These are phyloP conservation scores for Trametes pubescens DNA, from an alignment of 1,284 basidiomycete species.

Conservation along the genomic window DNA sequence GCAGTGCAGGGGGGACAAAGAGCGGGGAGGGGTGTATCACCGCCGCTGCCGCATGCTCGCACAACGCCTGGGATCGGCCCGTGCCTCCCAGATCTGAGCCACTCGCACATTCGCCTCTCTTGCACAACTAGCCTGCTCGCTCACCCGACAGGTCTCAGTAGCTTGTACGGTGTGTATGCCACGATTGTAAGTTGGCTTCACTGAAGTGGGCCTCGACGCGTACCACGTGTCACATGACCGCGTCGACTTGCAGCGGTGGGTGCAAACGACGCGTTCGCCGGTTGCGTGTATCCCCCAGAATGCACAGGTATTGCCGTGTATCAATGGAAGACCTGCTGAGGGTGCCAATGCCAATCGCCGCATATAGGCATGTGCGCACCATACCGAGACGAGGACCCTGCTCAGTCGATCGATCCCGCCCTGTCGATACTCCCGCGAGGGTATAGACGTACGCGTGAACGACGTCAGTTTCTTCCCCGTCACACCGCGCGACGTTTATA, in stretches of 20 bases:
- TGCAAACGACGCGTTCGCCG: too few relatives aligned
- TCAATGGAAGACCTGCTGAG: neutral
- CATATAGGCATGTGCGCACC: slow-evolving; percentile 1
- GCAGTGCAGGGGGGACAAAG: slow-evolving; percentile 11
- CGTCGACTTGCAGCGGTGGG: too few relatives aligned
- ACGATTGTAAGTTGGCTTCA: too few relatives aligned
- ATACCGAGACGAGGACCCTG: neutral
- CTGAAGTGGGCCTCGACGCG: too few relatives aligned
- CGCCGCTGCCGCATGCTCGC: slow-evolving; percentile 11
- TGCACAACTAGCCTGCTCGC: neutral
- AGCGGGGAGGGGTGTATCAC: slow-evolving; percentile 10
- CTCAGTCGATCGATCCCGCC: slow-evolving; percentile 13
- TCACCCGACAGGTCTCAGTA: neutral
- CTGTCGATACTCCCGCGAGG: slow-evolving; percentile 6
- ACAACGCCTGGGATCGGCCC: slow-evolving; percentile 16
- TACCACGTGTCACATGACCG: too few relatives aligned
- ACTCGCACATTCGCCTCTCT: neutral
- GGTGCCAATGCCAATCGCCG: neutral
- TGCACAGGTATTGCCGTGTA: neutral
- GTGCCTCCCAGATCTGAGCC: slow-evolving; percentile 13
- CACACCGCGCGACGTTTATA: slow-evolving; percentile 5
- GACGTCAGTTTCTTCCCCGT: slow-evolving; percentile 10
- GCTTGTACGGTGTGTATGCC: too few relatives aligned
- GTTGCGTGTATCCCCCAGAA: too few relatives aligned
- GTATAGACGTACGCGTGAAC: neutral